Conservation (phyloP, 2,329 filamentous ascomycete species). For the Paraphaeosphaeria minitans region DNA sequence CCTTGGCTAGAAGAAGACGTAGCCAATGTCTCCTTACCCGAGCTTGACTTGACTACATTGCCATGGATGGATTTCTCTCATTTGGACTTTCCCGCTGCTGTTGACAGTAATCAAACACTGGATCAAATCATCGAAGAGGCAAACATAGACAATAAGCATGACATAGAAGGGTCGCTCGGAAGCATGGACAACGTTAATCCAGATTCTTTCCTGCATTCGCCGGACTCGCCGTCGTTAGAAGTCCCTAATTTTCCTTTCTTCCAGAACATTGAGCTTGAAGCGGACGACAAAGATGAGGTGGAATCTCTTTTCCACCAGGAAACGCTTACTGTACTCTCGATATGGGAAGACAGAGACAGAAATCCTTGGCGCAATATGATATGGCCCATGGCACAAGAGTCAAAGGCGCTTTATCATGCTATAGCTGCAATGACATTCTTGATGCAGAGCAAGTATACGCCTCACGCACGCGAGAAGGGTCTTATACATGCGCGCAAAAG, state of each 20-base stretch:
- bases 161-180: neutral
- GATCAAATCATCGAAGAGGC: constrained; percentile 7
- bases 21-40: neutral
- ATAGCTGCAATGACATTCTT: constrained; percentile 70
- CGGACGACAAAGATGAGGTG: constrained; percentile 62
- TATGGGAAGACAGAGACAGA: constrained; percentile 68
- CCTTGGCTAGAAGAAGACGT: constrained; percentile 9
- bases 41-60: constrained; percentile 6
- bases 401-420: constrained; percentile 68
- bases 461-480: constrained; percentile 61
- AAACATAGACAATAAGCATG: neutral
- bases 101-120: neutral
- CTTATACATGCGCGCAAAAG: constrained; percentile 68
- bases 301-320: constrained; percentile 65
- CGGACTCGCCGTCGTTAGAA: constrained; percentile 24
- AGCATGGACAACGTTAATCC: constrained; percentile 48
- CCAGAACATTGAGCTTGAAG: constrained; percentile 8
- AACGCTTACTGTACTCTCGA: constrained; percentile 70
- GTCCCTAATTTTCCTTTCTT: constrained; percentile 3
- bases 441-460: constrained; percentile 63
- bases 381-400: constrained; percentile 68
- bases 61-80: constrained; percentile 12
- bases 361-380: constrained; percentile 72
- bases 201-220: constrained; percentile 47
- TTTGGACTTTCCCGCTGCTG: neutral